phyloP scores from a whole-genome alignment of 345 rosid species.

The Salix dunnii region DNA sequence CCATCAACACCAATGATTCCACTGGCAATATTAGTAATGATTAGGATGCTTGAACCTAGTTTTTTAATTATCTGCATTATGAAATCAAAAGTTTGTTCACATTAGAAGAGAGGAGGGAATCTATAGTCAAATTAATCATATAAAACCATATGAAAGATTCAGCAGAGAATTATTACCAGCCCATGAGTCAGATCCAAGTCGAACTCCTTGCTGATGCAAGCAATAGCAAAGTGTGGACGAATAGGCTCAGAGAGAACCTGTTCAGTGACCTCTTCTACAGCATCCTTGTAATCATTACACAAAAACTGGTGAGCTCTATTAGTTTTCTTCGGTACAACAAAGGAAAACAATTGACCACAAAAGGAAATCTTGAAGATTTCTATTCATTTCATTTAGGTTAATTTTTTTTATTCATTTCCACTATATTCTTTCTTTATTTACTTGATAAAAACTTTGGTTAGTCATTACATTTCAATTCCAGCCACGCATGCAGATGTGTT shows the following conservation, averaged over 20 bases:
- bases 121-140: neutral
- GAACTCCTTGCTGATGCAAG: constrained; percentile 30
- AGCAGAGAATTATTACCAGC: constrained; percentile 11
- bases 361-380: neutral
- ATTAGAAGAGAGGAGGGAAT: neutral
- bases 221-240: constrained; percentile 56
- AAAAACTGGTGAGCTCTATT: neutral
- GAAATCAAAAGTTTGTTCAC: neutral
- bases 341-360: constrained; percentile 5
- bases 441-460: neutral
- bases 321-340: constrained; percentile 4
- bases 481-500: neutral
- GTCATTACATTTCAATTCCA: neutral
- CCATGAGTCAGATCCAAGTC: constrained; percentile 30
- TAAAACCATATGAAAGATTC: neutral
- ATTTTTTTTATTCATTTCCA: neutral
- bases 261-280: constrained; percentile 54
- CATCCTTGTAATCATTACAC: constrained; percentile 37
- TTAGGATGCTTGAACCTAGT: constrained; percentile 22
- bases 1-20: constrained; percentile 35
- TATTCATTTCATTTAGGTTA: neutral
- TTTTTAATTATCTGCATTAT: constrained; percentile 13
- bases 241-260: constrained; percentile 61
- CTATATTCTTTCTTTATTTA: neutral
- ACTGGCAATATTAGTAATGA: constrained; percentile 20